phyloP scores from a whole-genome alignment of 495 filamentous ascomycete genomes.

The Pseudotulostoma volvatum region DNA sequence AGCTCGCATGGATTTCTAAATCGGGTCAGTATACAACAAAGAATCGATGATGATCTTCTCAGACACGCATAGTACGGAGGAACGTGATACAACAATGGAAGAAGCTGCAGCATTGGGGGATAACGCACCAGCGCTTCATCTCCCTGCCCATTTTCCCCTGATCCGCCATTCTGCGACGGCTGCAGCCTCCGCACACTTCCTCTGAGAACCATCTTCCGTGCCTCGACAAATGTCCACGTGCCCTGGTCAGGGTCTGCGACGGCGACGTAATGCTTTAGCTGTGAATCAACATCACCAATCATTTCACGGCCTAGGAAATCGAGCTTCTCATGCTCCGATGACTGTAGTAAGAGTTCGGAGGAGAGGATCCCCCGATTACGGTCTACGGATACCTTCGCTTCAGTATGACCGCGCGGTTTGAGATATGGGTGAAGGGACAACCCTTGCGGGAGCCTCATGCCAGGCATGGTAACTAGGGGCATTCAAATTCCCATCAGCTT shows the following conservation, averaged over 20 bases:
- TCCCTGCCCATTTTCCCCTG: conserved; percentile 22
- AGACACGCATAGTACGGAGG: no score
- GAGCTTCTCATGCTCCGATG: conserved; percentile 55
- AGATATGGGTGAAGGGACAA: conserved; percentile 48
- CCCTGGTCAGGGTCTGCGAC: conserved; percentile 62
- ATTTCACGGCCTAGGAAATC: conserved; percentile 73
- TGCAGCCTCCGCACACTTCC: conserved; percentile 40
- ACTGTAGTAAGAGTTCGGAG: conserved; percentile 60
- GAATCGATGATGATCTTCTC: no score
- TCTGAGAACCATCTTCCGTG: conserved; percentile 57
- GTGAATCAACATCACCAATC: conserved; percentile 41
- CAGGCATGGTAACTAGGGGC: conserved; percentile 47
- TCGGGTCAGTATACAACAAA: conserved; percentile 6
- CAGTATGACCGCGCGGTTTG: conserved; percentile 30
- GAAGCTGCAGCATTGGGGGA: no score
- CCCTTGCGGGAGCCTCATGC: conserved; percentile 39
- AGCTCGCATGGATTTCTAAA: conserved; percentile 36
- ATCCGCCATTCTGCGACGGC: conserved; percentile 16
- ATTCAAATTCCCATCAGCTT: neutral
- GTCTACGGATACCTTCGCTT: conserved; percentile 18
- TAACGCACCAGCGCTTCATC: no score
- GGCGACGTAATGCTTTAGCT: conserved; percentile 74
- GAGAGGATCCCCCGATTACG: conserved; percentile 25
- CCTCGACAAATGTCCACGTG: conserved; percentile 57
- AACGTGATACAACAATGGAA: no score